These are phyloP conservation scores for Trypanosoma melophagium DNA, from an alignment of 208 protist genomes.

Conservation along the genomic window DNA sequence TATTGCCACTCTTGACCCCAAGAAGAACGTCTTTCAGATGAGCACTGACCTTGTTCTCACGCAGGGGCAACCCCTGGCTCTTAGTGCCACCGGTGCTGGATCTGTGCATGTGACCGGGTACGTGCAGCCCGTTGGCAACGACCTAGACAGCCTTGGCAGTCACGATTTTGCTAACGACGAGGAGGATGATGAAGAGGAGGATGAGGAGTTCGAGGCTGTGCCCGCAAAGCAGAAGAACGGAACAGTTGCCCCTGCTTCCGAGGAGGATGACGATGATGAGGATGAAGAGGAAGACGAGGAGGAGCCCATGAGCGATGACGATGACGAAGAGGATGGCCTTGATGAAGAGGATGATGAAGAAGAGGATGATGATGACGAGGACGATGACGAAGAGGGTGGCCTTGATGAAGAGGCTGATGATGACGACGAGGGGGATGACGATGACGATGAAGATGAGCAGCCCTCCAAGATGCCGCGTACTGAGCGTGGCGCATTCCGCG, in stretches of 20 bases:
- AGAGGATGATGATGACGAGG: constrained; percentile 40
- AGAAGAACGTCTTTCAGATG: constrained; percentile 79
- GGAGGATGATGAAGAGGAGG: constrained; percentile 43
- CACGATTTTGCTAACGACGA: constrained; percentile 51
- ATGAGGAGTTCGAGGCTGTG: constrained; percentile 23
- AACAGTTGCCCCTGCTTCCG: constrained; percentile 28
- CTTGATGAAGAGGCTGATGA: constrained; percentile 65
- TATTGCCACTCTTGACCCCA: constrained; percentile 85
- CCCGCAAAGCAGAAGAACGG: constrained; percentile 14
- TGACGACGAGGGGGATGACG: constrained; percentile 32
- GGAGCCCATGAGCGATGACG: constrained; percentile 19
- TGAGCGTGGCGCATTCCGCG: constrained; percentile 45
- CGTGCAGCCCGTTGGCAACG: constrained; percentile 78
- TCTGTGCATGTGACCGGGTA: constrained; percentile 84
- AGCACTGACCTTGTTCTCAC: constrained; percentile 87
- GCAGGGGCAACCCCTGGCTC: constrained; percentile 70
- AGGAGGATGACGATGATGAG: constrained; percentile 35
- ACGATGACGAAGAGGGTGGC: constrained; percentile 43
- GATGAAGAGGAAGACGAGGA: constrained; percentile 55
- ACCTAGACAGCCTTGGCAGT: constrained; percentile 48
- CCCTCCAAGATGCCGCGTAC: constrained; percentile 78
- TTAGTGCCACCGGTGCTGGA: constrained; percentile 71
- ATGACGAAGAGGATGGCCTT: constrained; percentile 36
- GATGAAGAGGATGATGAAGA: no score
- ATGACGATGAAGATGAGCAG: constrained; percentile 48